Conservation (phyloP, 306 rosid species). For the Dicorynia guianensis region DNA sequence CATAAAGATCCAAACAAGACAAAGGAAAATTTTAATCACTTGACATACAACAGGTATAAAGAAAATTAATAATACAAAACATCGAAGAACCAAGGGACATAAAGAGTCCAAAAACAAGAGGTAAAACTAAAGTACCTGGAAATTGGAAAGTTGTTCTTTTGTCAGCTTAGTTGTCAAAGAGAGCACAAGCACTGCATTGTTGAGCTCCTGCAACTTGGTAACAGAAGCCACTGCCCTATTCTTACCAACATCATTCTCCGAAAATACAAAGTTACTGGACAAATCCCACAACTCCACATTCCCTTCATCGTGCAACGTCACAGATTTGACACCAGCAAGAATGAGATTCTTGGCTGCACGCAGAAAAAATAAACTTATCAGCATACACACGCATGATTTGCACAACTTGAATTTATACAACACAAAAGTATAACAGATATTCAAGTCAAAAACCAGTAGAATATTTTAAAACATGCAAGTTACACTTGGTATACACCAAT, state of each 20-base stretch:
- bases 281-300: slow-evolving; percentile 84
- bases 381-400: slow-evolving; percentile 25
- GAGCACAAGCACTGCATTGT: slow-evolving; percentile 79
- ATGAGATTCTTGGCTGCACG: slow-evolving; percentile 92
- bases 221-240: slow-evolving; percentile 82
- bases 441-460: slow-evolving; percentile 9
- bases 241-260: slow-evolving; percentile 74
- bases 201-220: slow-evolving; percentile 91
- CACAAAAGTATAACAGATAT: neutral
- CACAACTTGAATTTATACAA: neutral
- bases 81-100: neutral
- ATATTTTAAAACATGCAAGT: neutral
- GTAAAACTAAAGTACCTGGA: slow-evolving; percentile 60
- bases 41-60: neutral
- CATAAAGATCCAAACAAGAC: neutral
- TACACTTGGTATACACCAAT: no score
- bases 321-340: slow-evolving; percentile 92
- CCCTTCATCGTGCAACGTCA: slow-evolving; percentile 90
- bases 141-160: slow-evolving; percentile 72
- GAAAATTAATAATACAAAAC: neutral
- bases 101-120: neutral
- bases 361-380: slow-evolving; percentile 25
- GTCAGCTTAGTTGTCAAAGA: slow-evolving; percentile 61
- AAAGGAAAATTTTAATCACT: neutral
- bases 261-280: slow-evolving; percentile 74